These are phyloP conservation scores for Cephaloascus albidus DNA, from an alignment of 805 yeast species.

Conservation along the genomic window DNA sequence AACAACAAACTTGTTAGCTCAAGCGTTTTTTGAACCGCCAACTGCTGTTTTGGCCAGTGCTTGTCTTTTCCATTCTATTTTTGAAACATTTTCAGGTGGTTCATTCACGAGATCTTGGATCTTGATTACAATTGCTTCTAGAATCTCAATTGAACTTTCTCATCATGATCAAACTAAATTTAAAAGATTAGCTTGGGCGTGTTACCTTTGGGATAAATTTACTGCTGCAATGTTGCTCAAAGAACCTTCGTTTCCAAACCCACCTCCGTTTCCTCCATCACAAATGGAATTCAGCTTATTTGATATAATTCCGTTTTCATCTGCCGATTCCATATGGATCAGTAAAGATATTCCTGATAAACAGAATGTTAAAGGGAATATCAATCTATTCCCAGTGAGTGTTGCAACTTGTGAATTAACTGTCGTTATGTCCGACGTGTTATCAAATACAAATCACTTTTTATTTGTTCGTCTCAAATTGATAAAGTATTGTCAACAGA, in stretches of 20 bases:
- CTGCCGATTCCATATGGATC: background rate
- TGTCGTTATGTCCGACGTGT: conserved; percentile 4
- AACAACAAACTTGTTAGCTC: background rate
- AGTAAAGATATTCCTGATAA: background rate
- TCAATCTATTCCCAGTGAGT: conserved; percentile 4
- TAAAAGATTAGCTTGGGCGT: conserved; percentile 5
- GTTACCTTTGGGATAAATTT: conserved; percentile 7
- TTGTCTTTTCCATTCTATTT: background rate
- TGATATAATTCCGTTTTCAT: conserved; percentile 3
- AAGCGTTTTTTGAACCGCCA: conserved; percentile 1
- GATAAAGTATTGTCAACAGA: background rate
- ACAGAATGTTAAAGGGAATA: background rate
- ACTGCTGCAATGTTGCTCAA: conserved; percentile 3
- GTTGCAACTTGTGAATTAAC: conserved; percentile 4
- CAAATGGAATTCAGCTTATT: conserved; percentile 3
- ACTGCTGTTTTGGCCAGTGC: background rate
- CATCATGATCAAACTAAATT: background rate
- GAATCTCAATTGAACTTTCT: background rate
- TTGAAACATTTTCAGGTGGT: background rate
- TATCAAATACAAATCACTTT: conserved; percentile 2
- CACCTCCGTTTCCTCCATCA: conserved; percentile 5
- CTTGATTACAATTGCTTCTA: conserved; percentile 1
- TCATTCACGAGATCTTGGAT: conserved; percentile 3
- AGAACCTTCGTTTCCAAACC: conserved; percentile 3
- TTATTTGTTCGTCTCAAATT: conserved; percentile 2